Percentiles rank a stretch among this genome's conserved stretches.
Evolutionary conservation across 1,139 yeast genomes (phyloP).

Genomic region (Suhomyces bokatorum): DNA sequence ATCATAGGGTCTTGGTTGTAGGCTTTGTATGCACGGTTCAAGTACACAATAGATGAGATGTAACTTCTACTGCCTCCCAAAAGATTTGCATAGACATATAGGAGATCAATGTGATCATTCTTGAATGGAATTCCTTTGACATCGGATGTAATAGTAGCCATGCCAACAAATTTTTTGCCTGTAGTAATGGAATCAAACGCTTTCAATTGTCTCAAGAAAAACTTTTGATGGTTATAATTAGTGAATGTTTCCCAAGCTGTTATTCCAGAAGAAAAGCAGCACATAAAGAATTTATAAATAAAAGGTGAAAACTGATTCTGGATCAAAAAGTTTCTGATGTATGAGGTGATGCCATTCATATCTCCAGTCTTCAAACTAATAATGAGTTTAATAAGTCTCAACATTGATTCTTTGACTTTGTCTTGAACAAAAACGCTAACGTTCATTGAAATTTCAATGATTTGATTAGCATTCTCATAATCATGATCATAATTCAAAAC

Average conservation of each 20-base stretch:
- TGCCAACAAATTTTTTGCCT: slow-evolving; percentile 61
- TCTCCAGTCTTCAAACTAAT: slow-evolving; percentile 60
- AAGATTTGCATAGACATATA: slow-evolving; percentile 76
- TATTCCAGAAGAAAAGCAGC: slow-evolving; percentile 65
- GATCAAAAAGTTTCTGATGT: slow-evolving; percentile 62
- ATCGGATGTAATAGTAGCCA: slow-evolving; percentile 64
- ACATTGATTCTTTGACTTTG: slow-evolving; percentile 51
- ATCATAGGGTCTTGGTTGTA: slow-evolving; percentile 78
- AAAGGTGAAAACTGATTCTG: slow-evolving; percentile 75
- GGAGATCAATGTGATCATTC: slow-evolving; percentile 66
- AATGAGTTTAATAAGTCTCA: slow-evolving; percentile 65
- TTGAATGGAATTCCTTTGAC: slow-evolving; percentile 41
- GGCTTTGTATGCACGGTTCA: slow-evolving; percentile 60
- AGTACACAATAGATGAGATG: slow-evolving; percentile 71
- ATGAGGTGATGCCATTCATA: slow-evolving; percentile 46
- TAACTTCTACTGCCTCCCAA: slow-evolving; percentile 83
- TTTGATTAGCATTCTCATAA: slow-evolving; percentile 63
- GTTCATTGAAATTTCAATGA: slow-evolving; percentile 71
- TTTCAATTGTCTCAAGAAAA: slow-evolving; percentile 81
- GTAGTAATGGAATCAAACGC: slow-evolving; percentile 74
- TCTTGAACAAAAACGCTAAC: slow-evolving; percentile 77
- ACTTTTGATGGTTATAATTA: slow-evolving; percentile 84
- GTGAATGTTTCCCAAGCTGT: slow-evolving; percentile 61
- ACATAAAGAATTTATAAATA: slow-evolving; percentile 63
- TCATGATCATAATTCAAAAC: slow-evolving; percentile 63